Evolutionary conservation across 345 rosid genomes (phyloP), one percentile per base, ranked within the genome.

Genomic region (Salix brachista): DNA sequence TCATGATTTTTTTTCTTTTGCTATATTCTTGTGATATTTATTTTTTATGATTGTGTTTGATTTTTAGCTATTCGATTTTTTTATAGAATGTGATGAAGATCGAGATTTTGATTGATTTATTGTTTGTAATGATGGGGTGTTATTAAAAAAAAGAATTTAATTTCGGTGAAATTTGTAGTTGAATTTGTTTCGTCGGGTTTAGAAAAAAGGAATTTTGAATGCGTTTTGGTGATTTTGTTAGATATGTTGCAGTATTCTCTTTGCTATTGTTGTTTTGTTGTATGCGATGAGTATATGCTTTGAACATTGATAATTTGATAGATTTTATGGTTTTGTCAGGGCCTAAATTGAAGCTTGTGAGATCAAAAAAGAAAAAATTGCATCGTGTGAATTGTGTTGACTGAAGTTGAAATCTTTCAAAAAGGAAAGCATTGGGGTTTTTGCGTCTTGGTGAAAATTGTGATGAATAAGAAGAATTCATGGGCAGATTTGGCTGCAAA

Each of bases 401-500:
- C 28, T 71, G 60, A 76, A 78, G 67, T 75, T 60, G 76, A 69
- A 50, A 32, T 70, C 68, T 65, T 50, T 25, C 60, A 16, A 11
- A n/a, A 66, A 65, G 78, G 25, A 36, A 19, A 46, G 34, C 52
- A 17, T 42, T 78, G 48, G 67, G 36, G 42, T 46, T 76, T 28
- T n/a, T 60, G 75, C 26, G n/a, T 48, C 66, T 16, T 41, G 73
- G 81, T 65, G 9, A 34, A 28, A 73, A 82, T 81, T 82, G 75
- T 83, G 84, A 83, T 85, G 92, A 90, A 82, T 89, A 89, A 79
- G 67, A 85, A 87, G 70, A 78, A 88, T 79, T 91, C 98, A 85
- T 96, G 99, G 99, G 99, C 99, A 19, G 99, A 96, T 89, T 82
- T 81, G 87, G 98, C 88, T 82, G 99, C 92, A 8, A 91, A 88